These are phyloP conservation scores for Mercurialis annua DNA, from an alignment of 345 rosid species.

Conservation along the genomic window DNA sequence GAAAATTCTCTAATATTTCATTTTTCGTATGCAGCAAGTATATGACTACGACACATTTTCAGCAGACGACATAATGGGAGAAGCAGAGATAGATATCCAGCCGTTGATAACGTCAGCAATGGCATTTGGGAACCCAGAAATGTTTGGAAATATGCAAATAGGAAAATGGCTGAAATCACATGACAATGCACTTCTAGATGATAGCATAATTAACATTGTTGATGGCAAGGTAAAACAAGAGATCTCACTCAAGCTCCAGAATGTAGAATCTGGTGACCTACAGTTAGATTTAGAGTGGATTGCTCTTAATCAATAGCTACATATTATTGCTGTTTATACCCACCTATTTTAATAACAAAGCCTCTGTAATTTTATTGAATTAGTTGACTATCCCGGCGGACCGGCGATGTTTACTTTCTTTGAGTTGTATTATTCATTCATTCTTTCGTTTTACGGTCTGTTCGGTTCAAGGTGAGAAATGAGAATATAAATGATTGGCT, in stretches of 20 bases:
- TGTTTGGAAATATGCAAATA: conserved; percentile 92
- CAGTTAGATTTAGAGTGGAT: conserved; percentile 79
- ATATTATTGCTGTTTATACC: background rate
- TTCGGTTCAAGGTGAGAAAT: no score
- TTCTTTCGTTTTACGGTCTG: background rate
- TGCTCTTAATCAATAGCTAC: conserved; percentile 62
- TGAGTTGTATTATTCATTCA: conserved; percentile 3
- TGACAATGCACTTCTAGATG: conserved; percentile 84
- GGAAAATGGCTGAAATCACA: conserved; percentile 90
- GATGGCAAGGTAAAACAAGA: conserved; percentile 92
- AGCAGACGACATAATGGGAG: conserved; percentile 99
- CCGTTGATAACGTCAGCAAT: conserved; percentile 89
- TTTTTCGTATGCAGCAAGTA: conserved; percentile 52
- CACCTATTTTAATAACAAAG: background rate
- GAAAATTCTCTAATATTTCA: background rate
- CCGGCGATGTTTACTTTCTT: background rate
- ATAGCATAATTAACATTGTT: conserved; percentile 74
- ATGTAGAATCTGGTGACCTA: conserved; percentile 87
- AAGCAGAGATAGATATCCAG: conserved; percentile 88
- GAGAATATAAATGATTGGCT: no score
- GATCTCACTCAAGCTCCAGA: conserved; percentile 75
- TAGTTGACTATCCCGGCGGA: background rate
- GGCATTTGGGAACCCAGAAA: conserved; percentile 86
- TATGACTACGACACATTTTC: conserved; percentile 87
- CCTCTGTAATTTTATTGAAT: conserved; percentile 5